Evolutionary conservation across 768 basidiomycete species (phyloP), one percentile per base, ranked within the genome.

Genomic region (Psilocybe cyanescens): DNA sequence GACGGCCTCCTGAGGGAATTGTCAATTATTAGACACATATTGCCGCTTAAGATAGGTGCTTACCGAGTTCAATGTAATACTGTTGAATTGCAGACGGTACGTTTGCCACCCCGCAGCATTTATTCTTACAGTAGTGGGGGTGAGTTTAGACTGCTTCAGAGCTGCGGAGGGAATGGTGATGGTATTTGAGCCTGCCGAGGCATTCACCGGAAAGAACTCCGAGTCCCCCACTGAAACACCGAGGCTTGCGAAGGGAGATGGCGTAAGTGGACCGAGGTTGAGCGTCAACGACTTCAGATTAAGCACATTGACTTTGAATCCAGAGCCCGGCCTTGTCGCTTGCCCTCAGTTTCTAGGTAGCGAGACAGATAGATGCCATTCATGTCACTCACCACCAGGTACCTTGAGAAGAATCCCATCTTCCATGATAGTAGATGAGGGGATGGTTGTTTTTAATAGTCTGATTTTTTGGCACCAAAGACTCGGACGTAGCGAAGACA

Each of bases 41-140:
- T 5, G 16, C 55, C 30, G 58, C 24, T 37, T 19, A 12, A 50
- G 24, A 7, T 47, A 4, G 28, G 48, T 31, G 29, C 72, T 16
- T 59, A 83, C 83, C 56, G 67, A 19, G 62, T 86, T 85, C 5
- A 85, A 52, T 2, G 67, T 69, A 46, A 86, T 74, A 41, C 73
- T 78, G 64, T 84, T 76, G 9, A 86, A 71, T 62, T 86, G 79
- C 56, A 86, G 77, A 9, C 82, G 78, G 65, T 86, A 85, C 65
- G 83, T 79, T 66, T 84, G 79, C 82, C 84, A 86, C 9, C 85
- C 85, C 61, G 84, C 78, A 2, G 79, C 81, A 58, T 85, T 83
- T 51, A 86, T 70, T n/a, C 83, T 69, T 3, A 85, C 74, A 16
- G 80, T 75, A 17, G 70, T 74, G 3, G 68, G 30, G 0, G 33